These are phyloP conservation scores for Caryopteris hybrid DNA, from an alignment of 305 asterid genomes.

Conservation along the genomic window DNA sequence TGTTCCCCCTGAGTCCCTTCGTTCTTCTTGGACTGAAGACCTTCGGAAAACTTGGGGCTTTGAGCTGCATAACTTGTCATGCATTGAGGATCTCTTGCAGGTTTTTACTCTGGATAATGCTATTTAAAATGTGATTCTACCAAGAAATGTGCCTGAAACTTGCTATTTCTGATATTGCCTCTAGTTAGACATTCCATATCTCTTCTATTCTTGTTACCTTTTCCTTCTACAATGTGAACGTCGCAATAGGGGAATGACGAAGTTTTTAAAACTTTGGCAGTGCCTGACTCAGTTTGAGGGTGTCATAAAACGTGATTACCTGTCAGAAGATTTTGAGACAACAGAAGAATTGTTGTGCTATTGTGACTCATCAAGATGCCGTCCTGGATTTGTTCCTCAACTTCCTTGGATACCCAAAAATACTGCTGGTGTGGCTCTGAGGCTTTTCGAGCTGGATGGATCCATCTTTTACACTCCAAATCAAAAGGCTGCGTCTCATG, in stretches of 20 bases:
- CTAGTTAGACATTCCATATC: neutral
- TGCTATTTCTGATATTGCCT: neutral
- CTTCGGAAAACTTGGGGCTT: conserved; percentile 67
- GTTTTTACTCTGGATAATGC: conserved; percentile 26
- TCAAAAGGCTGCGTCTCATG: conserved; percentile 49
- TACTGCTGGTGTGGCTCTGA: conserved; percentile 79
- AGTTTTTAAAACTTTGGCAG: conserved; percentile 31
- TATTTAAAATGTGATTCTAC: conserved; percentile 1
- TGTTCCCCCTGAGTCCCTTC: conserved; percentile 75
- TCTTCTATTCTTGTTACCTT: neutral
- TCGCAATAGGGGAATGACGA: neutral
- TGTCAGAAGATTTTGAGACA: conserved; percentile 78
- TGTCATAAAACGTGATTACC: conserved; percentile 60
- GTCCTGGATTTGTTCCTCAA: conserved; percentile 40
- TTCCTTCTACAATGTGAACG: neutral
- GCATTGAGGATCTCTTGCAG: conserved; percentile 71
- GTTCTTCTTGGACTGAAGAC: conserved; percentile 80
- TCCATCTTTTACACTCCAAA: conserved; percentile 52
- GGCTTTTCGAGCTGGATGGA: conserved; percentile 84
- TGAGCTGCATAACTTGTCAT: conserved; percentile 56
- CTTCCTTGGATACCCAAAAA: conserved; percentile 97
- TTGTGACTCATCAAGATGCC: conserved; percentile 39
- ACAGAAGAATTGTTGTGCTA: conserved; percentile 65
- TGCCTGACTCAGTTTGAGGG: conserved; percentile 73
- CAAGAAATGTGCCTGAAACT: neutral